A percentile compares a stretch with the other conserved stretches of the same genome.
These are phyloP conservation scores for Nidula microcarpa DNA, from an alignment of 768 basidiomycete genomes.

Conservation along the genomic window DNA sequence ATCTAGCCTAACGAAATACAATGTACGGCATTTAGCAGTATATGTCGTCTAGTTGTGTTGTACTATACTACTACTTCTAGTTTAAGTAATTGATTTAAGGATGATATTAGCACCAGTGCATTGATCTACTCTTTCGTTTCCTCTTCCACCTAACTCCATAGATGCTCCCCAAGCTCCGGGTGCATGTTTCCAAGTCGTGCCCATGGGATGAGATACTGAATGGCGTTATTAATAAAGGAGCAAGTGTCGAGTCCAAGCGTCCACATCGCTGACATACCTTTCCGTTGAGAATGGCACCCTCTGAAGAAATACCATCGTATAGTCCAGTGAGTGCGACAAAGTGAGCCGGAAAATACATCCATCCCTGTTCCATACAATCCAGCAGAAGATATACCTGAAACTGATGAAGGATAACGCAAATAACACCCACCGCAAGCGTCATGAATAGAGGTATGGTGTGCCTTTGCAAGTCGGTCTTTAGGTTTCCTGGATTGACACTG, in stretches of 20 bases:
- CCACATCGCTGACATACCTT: background rate
- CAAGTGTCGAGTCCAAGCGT: background rate
- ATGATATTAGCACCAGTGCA: too few relatives aligned
- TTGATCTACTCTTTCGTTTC: background rate
- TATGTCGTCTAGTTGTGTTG: too few relatives aligned
- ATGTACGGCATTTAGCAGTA: too few relatives aligned
- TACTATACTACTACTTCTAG: too few relatives aligned
- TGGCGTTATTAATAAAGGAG: background rate
- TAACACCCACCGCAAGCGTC: background rate
- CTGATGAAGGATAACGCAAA: background rate
- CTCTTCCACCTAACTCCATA: background rate
- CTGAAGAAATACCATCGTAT: background rate
- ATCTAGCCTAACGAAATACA: too few relatives aligned
- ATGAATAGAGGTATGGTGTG: background rate
- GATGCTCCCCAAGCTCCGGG: background rate
- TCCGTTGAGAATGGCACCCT: background rate
- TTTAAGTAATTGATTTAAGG: too few relatives aligned
- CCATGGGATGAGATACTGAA: background rate
- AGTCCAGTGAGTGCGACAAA: background rate
- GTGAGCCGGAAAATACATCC: background rate
- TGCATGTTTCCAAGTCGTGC: background rate
- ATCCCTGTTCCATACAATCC: too few relatives aligned
- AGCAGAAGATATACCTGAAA: background rate
- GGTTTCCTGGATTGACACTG: background rate
- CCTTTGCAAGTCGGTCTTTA: background rate